Evolutionary conservation across 2,329 filamentous ascomycete genomes (phyloP).

Genomic region (Pseudogymnoascus sp.): DNA sequence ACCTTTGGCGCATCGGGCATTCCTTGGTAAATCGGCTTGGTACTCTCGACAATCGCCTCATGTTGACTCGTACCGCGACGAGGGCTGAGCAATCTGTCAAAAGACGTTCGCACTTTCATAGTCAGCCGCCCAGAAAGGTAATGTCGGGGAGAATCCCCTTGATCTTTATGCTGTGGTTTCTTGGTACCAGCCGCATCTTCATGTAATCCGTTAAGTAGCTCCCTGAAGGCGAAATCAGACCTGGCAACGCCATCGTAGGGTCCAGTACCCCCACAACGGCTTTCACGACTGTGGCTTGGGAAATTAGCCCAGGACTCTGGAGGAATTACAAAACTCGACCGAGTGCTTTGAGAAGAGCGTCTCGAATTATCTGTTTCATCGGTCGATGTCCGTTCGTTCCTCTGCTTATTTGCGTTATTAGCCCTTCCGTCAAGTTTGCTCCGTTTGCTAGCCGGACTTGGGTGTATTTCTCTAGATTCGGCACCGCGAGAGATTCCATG

Average conservation of each 20-base stretch:
- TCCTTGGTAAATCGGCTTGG: neutral
- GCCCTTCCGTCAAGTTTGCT: neutral
- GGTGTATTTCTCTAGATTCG: neutral
- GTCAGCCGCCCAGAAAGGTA: neutral
- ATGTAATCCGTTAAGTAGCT: neutral
- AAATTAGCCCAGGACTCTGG: conserved; percentile 25
- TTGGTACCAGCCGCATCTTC: neutral
- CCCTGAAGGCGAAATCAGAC: conserved; percentile 21
- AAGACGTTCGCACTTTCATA: neutral
- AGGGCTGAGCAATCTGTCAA: conserved; percentile 8
- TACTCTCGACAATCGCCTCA: too few species aligned
- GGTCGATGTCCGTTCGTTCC: neutral
- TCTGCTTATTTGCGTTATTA: neutral
- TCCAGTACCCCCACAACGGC: conserved; percentile 19
- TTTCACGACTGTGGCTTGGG: conserved; percentile 22
- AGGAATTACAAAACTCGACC: conserved; percentile 13
- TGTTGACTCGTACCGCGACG: neutral
- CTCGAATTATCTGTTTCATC: neutral
- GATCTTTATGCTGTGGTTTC: neutral
- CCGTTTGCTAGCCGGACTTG: neutral
- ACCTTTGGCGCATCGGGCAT: neutral
- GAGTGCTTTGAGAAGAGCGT: neutral
- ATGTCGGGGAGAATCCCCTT: neutral
- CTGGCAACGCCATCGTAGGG: conserved; percentile 15
- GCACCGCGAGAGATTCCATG: neutral